Conservation (phyloP, 495 filamentous ascomycete genomes). For the Penicilliopsis zonata region DNA sequence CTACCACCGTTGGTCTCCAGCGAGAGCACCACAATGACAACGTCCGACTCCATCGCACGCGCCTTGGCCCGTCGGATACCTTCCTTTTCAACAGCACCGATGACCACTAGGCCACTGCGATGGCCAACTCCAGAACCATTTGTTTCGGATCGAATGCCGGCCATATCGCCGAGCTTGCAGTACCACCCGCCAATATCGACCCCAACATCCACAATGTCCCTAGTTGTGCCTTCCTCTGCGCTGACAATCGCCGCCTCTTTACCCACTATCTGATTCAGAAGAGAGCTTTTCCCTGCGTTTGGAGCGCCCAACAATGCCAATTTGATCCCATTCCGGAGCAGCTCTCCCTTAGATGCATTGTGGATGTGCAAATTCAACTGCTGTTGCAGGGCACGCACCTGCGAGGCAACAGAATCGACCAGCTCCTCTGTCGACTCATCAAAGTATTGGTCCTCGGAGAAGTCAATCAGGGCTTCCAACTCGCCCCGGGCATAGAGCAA, state of each 20-base stretch:
- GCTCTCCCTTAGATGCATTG: conserved; percentile 73
- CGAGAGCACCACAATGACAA: conserved; percentile 71
- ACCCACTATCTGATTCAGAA: conserved; percentile 86
- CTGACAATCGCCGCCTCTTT: conserved; percentile 93
- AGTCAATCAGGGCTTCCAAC: conserved; percentile 92
- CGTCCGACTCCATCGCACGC: conserved; percentile 71
- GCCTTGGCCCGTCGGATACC: conserved; percentile 79
- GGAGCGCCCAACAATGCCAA: conserved; percentile 82
- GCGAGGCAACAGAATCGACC: conserved; percentile 49
- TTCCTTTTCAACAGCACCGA: conserved; percentile 75
- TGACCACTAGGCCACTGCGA: conserved; percentile 17
- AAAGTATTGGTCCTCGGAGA: conserved; percentile 94
- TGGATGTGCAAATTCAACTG: conserved; percentile 55
- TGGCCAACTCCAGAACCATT: conserved; percentile 2
- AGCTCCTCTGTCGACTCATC: conserved; percentile 73
- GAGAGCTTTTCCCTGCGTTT: conserved; percentile 89
- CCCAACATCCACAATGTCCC: conserved; percentile 87
- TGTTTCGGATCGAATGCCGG: conserved; percentile 54
- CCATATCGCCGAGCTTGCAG: conserved; percentile 84
- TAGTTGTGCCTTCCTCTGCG: conserved; percentile 78
- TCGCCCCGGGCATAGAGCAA: conserved; percentile 78
- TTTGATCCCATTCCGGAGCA: conserved; percentile 75
- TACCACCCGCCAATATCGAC: conserved; percentile 84
- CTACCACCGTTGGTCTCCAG: conserved; percentile 37
- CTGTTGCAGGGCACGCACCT: conserved; percentile 45